Base-by-base conservation (phyloP, 2,329 filamentous ascomycete genomes). In the Colletotrichum tamarilloi region DNA sequence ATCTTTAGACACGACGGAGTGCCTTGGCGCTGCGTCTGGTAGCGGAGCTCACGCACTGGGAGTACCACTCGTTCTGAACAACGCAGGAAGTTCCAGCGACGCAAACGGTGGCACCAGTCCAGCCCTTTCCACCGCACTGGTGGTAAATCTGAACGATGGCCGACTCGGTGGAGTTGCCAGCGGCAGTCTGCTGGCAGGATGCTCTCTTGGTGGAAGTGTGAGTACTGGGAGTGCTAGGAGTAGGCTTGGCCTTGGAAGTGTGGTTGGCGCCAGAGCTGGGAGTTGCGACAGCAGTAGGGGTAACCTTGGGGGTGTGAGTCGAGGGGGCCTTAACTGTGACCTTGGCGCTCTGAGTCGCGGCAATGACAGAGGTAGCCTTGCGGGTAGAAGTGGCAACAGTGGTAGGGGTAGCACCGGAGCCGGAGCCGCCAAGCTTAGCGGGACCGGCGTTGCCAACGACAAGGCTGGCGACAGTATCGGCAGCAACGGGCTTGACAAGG, bases 1-100 rank as follows among this genome's bases (percentile, higher is more conserved):
- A 16, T 14, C n/a, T 57, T 28, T 63, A 72, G 19, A 42, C 14
- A 7, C 58, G 58, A 16, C 58, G 69, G 4, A 63, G 65, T 0
- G 38, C 52, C 59, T 57, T 69, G 46, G 55, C 28, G 59, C 52
- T 62, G 12, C 52, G 65, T 53, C 52, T 63, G 9, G 46, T 42
- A 19, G 49, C 79, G 77, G 19, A 78, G 86, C 1, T 80, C 83
- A 30, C 87, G 88, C 74, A 91, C 74, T 91, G 89, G 86, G 85
- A 91, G 77, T 92, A 92, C 79, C 87, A 76, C 38, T 68, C 53
- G 35, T 74, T 76, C 28, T 75, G 72, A 2, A 60, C 74, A n/a
- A 62, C 56, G 59, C 74, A 76, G 24, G 59, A 59, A 1, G 59
- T 66, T 74, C 78, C 79, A 22, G 75, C 52, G 26, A 60, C 76